These are phyloP conservation scores for Apiospora marii DNA, from an alignment of 2,329 filamentous ascomycete species.

Conservation along the genomic window DNA sequence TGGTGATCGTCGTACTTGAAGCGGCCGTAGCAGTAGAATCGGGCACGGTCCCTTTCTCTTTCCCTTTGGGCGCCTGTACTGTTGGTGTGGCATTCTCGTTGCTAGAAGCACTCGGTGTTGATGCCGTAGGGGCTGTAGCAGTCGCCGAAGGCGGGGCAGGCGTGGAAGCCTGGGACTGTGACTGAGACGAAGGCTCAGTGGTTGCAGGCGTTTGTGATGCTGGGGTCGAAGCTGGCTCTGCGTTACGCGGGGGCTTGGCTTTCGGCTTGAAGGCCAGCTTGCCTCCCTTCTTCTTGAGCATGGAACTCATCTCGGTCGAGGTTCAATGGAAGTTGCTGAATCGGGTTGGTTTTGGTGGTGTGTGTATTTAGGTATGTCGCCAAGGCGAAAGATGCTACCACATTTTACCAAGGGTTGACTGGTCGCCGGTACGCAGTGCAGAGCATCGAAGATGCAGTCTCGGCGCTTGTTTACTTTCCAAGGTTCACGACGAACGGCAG, in stretches of 20 bases:
- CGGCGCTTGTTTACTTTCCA: not conserved
- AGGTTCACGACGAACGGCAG: not conserved
- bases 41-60: not conserved
- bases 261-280: conserved; percentile 73
- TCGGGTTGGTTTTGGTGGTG: not conserved
- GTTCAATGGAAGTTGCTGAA: not conserved
- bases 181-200: conserved; percentile 33
- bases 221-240: conserved; percentile 50
- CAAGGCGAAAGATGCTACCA: not conserved
- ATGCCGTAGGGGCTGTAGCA: not conserved
- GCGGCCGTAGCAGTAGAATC: not conserved
- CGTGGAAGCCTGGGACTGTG: conserved; percentile 34
- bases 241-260: conserved; percentile 63
- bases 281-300: conserved; percentile 71
- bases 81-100: not conserved
- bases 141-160: conserved; percentile 29
- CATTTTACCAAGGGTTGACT: not conserved
- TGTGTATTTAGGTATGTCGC: not conserved
- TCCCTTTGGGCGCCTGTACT: not conserved
- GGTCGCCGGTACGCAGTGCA: not conserved
- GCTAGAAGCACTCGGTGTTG: not conserved
- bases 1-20: not conserved
- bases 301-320: conserved; percentile 64
- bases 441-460: not conserved
- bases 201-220: conserved; percentile 40